Conservation (phyloP, 164 flowering plant genomes). For the Cinnamomum micranthum region DNA sequence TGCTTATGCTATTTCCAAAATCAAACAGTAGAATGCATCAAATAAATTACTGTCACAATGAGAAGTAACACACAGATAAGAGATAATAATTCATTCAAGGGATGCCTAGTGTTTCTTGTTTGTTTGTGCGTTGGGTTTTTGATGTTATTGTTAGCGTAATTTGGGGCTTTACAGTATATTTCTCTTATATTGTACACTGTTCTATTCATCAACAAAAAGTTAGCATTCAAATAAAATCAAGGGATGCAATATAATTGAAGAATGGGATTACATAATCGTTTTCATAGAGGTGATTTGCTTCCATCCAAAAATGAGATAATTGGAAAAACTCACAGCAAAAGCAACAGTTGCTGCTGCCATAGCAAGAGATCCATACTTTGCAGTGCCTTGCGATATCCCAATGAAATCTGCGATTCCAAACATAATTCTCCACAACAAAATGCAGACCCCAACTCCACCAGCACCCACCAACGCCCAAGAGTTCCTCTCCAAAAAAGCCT, state of each 20-base stretch:
- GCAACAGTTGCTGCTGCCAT: conserved; percentile 82
- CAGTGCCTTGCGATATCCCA: conserved; percentile 93
- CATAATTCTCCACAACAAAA: conserved; percentile 76
- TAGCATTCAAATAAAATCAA: background rate
- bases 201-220: too few species aligned
- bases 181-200: too few species aligned
- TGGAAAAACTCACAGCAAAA: conserved; percentile 58
- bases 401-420: conserved; percentile 81
- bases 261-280: background rate
- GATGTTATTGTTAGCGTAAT: too few species aligned
- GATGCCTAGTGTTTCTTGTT: too few species aligned
- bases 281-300: background rate
- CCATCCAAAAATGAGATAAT: background rate
- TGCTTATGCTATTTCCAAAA: too few species aligned
- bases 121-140: too few species aligned
- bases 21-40: too few species aligned
- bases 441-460: conserved; percentile 53
- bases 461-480: conserved; percentile 58
- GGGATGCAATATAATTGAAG: background rate
- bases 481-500: conserved; percentile 82
- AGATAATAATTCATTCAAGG: too few species aligned
- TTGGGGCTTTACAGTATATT: too few species aligned
- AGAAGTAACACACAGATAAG: too few species aligned
- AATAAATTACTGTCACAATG: too few species aligned
- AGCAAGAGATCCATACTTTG: conserved; percentile 94